Base-by-base conservation (phyloP, 768 basidiomycete genomes). In the Mrakia gelida region DNA sequence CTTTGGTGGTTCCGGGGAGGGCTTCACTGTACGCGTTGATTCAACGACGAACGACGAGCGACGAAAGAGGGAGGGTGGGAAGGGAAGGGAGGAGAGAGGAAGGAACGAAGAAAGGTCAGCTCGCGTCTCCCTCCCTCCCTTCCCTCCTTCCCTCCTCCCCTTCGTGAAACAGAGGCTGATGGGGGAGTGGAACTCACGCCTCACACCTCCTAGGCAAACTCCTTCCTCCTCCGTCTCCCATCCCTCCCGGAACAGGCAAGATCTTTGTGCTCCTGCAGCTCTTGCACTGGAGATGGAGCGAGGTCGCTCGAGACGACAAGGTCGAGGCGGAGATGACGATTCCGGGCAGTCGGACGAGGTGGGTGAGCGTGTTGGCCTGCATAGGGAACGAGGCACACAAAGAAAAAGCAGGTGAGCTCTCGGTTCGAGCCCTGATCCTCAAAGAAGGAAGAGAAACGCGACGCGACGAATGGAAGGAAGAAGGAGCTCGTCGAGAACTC, bases 281-380 rank as follows among this genome's bases (percentile, higher is more conserved):
- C 77, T 94, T 93, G 84, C 97, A 99, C 84, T 95, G 94, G 26
- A 99, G 88, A 81, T 93, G 91, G 7, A 99, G 88, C 80, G 92
- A 93, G 30, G 94, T 95, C 15, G 97, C 94, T 63, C 96, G 91
- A 2, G 96, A 93, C 0, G 94, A 93, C 30, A 98, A 88, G 26
- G 94, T 91, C 15, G 95, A 96, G 0, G 97, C 93, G 45, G 95
- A 95, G 83, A 98, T 98, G 83, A 98, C 95, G 81, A 99, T 99
- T 45, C 97, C 97, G 2, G 97, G 97, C 62, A 98, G 89, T 78
- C 97, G 92, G 54, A 99, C 95, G 62, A 99, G 90, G 83, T 93
- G 95, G 82, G 94, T 95, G 88, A 98, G 92, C 30, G 92, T 94
- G 81, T 95, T 89, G 15, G 97, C 87, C 87, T 87, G 80, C 5